Evolutionary conservation across 352 stramenopile genomes (phyloP).

Genomic region (Phytophthora colocasiae): DNA sequence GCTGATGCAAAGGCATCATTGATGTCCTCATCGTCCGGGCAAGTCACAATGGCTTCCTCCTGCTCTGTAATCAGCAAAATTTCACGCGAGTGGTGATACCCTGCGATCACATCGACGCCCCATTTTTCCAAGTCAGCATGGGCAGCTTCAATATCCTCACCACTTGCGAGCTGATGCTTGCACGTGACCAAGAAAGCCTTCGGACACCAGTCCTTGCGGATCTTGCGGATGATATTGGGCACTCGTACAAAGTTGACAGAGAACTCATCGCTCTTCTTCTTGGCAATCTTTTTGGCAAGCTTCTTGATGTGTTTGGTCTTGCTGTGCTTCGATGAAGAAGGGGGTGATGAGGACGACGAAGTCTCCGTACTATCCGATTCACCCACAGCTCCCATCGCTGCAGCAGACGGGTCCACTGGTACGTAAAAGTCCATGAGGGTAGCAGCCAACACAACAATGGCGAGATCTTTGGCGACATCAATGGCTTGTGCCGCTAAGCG

Average conservation of each 20-base stretch:
- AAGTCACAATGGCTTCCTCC: slow-evolving; percentile 83
- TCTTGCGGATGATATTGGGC: slow-evolving; percentile 83
- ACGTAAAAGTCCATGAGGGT: slow-evolving; percentile 89
- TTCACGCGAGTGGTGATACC: slow-evolving; percentile 67
- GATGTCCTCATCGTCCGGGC: slow-evolving; percentile 77
- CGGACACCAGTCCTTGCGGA: slow-evolving; percentile 83
- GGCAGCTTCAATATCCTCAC: slow-evolving; percentile 71
- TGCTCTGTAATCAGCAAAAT: slow-evolving; percentile 85
- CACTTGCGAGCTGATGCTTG: slow-evolving; percentile 78
- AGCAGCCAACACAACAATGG: slow-evolving; percentile 74
- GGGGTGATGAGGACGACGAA: slow-evolving; percentile 20
- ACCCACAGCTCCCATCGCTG: slow-evolving; percentile 10
- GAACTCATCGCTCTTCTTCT: slow-evolving; percentile 65
- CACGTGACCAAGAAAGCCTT: slow-evolving; percentile 83
- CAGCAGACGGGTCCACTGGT: slow-evolving; percentile 33
- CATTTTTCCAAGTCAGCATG: slow-evolving; percentile 82
- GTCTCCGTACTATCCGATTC: slow-evolving; percentile 9
- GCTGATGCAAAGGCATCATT: slow-evolving; percentile 82
- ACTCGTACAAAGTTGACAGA: slow-evolving; percentile 84
- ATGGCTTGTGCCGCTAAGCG: slow-evolving; percentile 68
- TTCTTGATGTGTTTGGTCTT: slow-evolving; percentile 44
- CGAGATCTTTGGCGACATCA: slow-evolving; percentile 62
- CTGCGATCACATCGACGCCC: slow-evolving; percentile 82
- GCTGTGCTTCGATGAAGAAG: slow-evolving; percentile 34
- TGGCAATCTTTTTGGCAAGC: slow-evolving; percentile 38